Evolutionary conservation across 257 asterid species (phyloP), one percentile per base, ranked within the genome.

Genomic region (Nicotiana noctiflora): DNA sequence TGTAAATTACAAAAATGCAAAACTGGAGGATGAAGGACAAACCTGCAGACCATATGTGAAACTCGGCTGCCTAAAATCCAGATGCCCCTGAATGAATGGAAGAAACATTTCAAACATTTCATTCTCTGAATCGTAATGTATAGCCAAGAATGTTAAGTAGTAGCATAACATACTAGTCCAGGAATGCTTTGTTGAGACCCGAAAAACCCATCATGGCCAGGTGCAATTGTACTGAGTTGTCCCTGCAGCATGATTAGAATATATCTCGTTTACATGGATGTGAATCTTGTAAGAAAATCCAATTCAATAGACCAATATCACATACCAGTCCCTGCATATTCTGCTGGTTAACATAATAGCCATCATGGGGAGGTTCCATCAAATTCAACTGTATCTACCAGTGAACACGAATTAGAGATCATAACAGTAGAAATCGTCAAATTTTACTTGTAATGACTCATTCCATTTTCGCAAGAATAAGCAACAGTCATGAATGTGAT

Each of bases 281-380:
- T 25, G 8, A 61, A 2, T 62, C 56, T 11, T 21, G 27, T 9
- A 70, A 5, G 17, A 34, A 52, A n/a, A 44, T 27, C 49, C 21
- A 25, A 60, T 2, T 60, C n/a, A 52, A 79, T 40, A 83, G 40
- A 31, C 66, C 68, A 19, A 49, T 25, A 79, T 49, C 23, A 79
- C 34, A 13, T 90, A 95, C 99, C 97, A 93, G 88, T 79, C 97
- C 96, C 79, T 86, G 97, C 91, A 93, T 91, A 53, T 86, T 84
- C 82, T 80, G 97, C 83, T 91, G 97, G 86, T 91, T 80, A 32
- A 91, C 96, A 85, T 90, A 92, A 85, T 91, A 94, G 80, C 90
- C 89, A 74, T 93, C 98, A 61, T 90, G 92, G 27, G 98, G 98
- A 44, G 96, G 97, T 89, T 95, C 99, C 99, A 93, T 95, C 91